A percentile compares a stretch with the other conserved stretches of the same genome.
These are phyloP conservation scores for Magnolia officinalis DNA, from an alignment of 164 flowering plant species.

Conservation along the genomic window DNA sequence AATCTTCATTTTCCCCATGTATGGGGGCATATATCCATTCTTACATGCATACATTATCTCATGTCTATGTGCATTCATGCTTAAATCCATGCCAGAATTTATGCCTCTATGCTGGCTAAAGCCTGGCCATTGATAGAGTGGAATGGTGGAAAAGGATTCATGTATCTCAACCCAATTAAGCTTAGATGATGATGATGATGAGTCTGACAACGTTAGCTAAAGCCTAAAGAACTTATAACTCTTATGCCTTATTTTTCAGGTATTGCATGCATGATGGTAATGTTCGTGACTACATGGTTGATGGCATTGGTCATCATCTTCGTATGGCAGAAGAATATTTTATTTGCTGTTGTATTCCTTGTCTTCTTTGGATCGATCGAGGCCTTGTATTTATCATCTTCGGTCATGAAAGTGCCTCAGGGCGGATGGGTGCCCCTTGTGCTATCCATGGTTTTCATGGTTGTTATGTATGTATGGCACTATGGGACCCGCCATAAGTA, in stretches of 20 bases:
- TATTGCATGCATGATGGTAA: conserved; percentile 40
- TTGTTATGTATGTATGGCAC: conserved; percentile 70
- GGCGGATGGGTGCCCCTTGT: conserved; percentile 67
- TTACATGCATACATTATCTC: neutral
- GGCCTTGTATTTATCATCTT: conserved; percentile 44
- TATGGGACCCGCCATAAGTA: conserved; percentile 57
- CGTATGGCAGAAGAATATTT: conserved; percentile 43
- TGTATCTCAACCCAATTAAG: no score
- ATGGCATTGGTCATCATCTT: conserved; percentile 49
- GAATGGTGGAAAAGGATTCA: no score
- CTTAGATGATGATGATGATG: no score
- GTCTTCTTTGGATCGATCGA: conserved; percentile 56
- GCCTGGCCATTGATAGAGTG: no score
- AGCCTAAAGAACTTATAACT: conserved; percentile 2
- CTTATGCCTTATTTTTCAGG: conserved; percentile 38
- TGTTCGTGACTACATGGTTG: conserved; percentile 55
- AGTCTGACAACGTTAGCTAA: no score
- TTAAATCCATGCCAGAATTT: no score
- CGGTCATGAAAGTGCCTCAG: conserved; percentile 37
- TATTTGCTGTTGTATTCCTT: conserved; percentile 34
- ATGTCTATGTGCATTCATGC: neutral
- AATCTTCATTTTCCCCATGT: no score
- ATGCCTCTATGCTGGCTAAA: no score
- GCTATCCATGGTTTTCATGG: conserved; percentile 35
- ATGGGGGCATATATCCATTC: neutral